Conservation (phyloP, 1,284 basidiomycete genomes). For the Lignosus rhinocerotis region DNA sequence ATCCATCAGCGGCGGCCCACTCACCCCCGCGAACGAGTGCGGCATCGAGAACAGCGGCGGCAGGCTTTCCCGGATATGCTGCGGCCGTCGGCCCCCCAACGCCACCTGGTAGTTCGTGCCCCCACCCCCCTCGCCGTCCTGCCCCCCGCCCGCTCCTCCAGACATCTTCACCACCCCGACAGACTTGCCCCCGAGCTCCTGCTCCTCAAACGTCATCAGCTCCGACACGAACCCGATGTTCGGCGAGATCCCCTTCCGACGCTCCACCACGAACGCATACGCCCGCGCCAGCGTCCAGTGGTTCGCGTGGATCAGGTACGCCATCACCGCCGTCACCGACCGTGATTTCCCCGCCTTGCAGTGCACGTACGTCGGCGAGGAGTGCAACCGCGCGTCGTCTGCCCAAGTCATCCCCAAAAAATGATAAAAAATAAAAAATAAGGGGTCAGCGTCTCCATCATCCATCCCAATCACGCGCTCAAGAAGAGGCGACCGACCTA, state of each 20-base stretch:
- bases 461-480: not conserved
- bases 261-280: constrained; percentile 88
- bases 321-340: constrained; percentile 96
- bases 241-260: constrained; percentile 91
- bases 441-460: not conserved
- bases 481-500: constrained; percentile 60
- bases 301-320: constrained; percentile 95
- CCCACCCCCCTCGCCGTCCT: constrained; percentile 18
- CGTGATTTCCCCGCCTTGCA: constrained; percentile 97
- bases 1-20: constrained; percentile 32
- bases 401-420: not conserved
- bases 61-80: constrained; percentile 73
- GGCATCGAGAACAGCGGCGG: constrained; percentile 56
- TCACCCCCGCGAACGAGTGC: constrained; percentile 31
- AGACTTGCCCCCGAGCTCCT: constrained; percentile 82
- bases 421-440: not conserved
- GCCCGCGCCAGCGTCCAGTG: constrained; percentile 93
- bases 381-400: constrained; percentile 92
- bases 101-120: constrained; percentile 42
- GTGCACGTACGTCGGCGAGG: constrained; percentile 90
- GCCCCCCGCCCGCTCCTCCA: constrained; percentile 23
- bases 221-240: constrained; percentile 98
- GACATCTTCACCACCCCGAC: constrained; percentile 66
- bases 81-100: constrained; percentile 48
- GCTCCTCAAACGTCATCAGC: constrained; percentile 94